These are phyloP conservation scores for Metschnikowia peoriensis DNA, from an alignment of 805 yeast species.

Conservation along the genomic window DNA sequence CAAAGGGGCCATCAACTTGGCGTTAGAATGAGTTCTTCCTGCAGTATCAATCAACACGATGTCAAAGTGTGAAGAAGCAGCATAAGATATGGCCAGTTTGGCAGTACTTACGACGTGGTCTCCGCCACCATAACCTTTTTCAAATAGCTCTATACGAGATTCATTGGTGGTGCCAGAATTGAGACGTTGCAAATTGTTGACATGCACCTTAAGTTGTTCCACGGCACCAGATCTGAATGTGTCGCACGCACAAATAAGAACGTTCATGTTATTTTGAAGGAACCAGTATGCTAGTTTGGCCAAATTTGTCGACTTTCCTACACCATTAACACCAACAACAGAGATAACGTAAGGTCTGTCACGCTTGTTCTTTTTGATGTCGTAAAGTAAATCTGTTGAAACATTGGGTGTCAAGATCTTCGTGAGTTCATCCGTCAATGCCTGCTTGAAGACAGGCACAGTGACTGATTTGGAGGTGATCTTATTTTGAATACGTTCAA, in stretches of 20 bases:
- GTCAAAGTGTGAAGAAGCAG: slow-evolving; percentile 66
- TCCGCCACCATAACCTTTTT: slow-evolving; percentile 97
- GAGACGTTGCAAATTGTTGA: slow-evolving; percentile 71
- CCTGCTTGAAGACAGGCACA: slow-evolving; percentile 60
- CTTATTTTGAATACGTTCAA: slow-evolving; percentile 66
- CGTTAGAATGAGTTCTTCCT: slow-evolving; percentile 94
- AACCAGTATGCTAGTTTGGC: slow-evolving; percentile 96
- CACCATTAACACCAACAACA: slow-evolving; percentile 97
- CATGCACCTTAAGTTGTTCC: slow-evolving; percentile 95
- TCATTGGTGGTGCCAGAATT: slow-evolving; percentile 44
- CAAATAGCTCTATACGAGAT: slow-evolving; percentile 70
- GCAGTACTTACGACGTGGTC: slow-evolving; percentile 91
- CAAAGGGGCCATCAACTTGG: slow-evolving; percentile 90
- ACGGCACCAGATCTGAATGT: slow-evolving; percentile 98
- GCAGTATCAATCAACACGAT: slow-evolving; percentile 95
- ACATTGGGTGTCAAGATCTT: slow-evolving; percentile 88
- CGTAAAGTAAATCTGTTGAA: slow-evolving; percentile 81
- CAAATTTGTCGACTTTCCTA: slow-evolving; percentile 93
- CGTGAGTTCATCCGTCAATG: slow-evolving; percentile 65
- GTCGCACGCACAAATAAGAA: slow-evolving; percentile 93
- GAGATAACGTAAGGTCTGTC: slow-evolving; percentile 86
- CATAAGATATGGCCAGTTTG: slow-evolving; percentile 82
- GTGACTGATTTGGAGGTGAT: slow-evolving; percentile 71
- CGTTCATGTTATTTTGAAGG: slow-evolving; percentile 81
- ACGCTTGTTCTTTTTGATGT: slow-evolving; percentile 53